A percentile compares a stretch with the other conserved stretches of the same genome.
Evolutionary conservation across 1,284 basidiomycete species (phyloP).

Genomic region (Cutaneotrichosporon sp.): DNA sequence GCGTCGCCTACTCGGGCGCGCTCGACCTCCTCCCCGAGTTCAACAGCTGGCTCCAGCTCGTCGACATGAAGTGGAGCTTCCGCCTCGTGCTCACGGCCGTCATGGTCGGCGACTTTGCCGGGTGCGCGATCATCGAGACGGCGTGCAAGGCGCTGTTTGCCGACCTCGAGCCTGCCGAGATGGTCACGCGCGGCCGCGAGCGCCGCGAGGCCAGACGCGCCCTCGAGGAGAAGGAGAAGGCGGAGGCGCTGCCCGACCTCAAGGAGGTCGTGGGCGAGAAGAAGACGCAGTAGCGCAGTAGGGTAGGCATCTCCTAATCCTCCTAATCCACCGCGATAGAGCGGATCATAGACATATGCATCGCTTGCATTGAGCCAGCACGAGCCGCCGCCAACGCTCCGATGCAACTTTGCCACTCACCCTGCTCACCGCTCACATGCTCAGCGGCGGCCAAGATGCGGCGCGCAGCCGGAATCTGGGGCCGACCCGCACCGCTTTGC

Average conservation of each 20-base stretch:
- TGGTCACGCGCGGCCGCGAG: slow-evolving; percentile 81
- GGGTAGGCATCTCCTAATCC: neutral
- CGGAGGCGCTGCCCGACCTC: slow-evolving; percentile 24
- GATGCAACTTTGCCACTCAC: too few relatives aligned
- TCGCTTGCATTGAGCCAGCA: slow-evolving; percentile 9
- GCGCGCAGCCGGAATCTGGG: too few relatives aligned
- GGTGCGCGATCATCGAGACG: slow-evolving; percentile 82
- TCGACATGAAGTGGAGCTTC: slow-evolving; percentile 83
- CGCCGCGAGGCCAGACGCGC: slow-evolving; percentile 61
- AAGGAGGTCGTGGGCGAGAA: slow-evolving; percentile 25
- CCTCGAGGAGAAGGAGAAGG: slow-evolving; percentile 38
- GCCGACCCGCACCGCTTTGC: too few relatives aligned
- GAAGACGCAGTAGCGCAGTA: slow-evolving; percentile 29
- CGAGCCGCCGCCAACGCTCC: too few relatives aligned
- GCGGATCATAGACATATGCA: slow-evolving; percentile 6
- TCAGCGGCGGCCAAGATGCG: neutral
- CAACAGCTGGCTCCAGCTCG: slow-evolving; percentile 95
- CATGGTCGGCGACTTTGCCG: slow-evolving; percentile 87
- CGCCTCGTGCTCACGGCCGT: slow-evolving; percentile 70
- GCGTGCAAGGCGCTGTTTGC: slow-evolving; percentile 86
- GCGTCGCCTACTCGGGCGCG: slow-evolving; percentile 88
- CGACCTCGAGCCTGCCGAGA: slow-evolving; percentile 77
- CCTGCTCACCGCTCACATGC: too few relatives aligned
- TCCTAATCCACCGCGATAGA: neutral
- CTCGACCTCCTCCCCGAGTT: slow-evolving; percentile 93